Evolutionary conservation across 2,329 filamentous ascomycete species (phyloP).

Genomic region (Talaromyces verruculosus): DNA sequence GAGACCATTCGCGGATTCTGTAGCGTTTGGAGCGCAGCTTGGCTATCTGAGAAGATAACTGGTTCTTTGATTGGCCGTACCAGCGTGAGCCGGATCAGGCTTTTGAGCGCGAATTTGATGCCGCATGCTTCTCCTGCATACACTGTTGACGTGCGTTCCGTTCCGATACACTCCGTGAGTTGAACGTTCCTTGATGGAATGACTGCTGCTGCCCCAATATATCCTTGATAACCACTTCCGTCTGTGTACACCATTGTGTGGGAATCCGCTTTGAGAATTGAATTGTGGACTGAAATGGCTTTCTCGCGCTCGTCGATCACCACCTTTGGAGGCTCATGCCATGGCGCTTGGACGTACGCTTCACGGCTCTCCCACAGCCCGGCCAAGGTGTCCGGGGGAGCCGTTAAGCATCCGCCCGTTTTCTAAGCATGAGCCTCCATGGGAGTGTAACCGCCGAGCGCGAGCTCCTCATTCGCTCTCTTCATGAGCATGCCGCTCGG

Average conservation of each 20-base stretch:
- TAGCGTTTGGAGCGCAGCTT: not conserved
- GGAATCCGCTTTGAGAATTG: not conserved
- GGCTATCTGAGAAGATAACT: not conserved
- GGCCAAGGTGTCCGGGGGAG: not conserved
- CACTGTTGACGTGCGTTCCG: not conserved
- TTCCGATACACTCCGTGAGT: not conserved
- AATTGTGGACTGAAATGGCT: not conserved
- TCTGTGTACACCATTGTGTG: not conserved
- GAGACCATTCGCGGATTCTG: not conserved
- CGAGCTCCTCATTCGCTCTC: not conserved
- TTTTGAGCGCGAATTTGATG: not conserved
- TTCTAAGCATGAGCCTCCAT: slow-evolving; percentile 10
- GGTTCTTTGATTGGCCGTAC: not conserved
- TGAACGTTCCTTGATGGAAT: not conserved
- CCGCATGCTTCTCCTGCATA: not conserved
- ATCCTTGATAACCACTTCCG: not conserved
- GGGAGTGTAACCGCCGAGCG: slow-evolving; percentile 1
- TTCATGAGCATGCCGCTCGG: not conserved
- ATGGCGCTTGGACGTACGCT: slow-evolving; percentile 18
- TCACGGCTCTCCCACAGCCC: slow-evolving; percentile 14
- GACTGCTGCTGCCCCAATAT: not conserved
- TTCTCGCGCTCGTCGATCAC: slow-evolving; percentile 6
- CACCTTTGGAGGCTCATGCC: slow-evolving; percentile 14
- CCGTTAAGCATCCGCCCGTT: not conserved
- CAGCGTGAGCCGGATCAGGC: not conserved